Base-by-base conservation (phyloP, 306 rosid genomes). In the Glycine tomentella region DNA sequence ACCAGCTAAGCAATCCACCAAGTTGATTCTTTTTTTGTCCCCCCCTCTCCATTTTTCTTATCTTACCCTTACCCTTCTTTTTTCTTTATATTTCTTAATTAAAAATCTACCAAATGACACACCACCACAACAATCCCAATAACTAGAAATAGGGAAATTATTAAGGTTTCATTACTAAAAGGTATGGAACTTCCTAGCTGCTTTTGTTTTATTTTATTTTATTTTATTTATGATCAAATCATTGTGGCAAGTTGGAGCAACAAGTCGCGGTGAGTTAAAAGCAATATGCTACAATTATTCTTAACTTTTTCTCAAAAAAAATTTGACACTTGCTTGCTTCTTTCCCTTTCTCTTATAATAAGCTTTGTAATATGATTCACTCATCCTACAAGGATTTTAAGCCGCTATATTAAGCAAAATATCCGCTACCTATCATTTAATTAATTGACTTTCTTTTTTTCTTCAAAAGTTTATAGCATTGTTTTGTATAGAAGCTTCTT, bases 401-500 rank as follows among this genome's bases (percentile, higher is more conserved):
- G 84, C 77, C 74, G 9, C 81, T 84, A 80, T 75, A 71, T 81
- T 36, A 59, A 80, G 75, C 13, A 66, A 72, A 66, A 42, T 38
- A 50, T 25, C 31, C 10, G 9, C 51, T 79, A 40, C 31, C 5
- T 31, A 20, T 45, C 5, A 68, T 53, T 69, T 15, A 25, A 25
- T 25, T 4, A 8, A 33, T 61, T n/a, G 31, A 25, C 31, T 15
- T 49, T 14, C n/a, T 48, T 25, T 25, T 25, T 25, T 25, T 2
- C 31, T 25, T 74, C 40, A 4, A 9, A 66, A 68, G 14, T 73
- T 80, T 40, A 25, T 72, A 34, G 8, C 9, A 7, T 56, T 72
- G 11, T 61, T 67, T 73, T 69, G 46, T 82, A 49, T 72, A 83
- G 86, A 87, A 90, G 82, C 53, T 83, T 84, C 84, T 46, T 58